phyloP scores from a whole-genome alignment of 352 stramenopile genomes.

The Phytophthora cajani region DNA sequence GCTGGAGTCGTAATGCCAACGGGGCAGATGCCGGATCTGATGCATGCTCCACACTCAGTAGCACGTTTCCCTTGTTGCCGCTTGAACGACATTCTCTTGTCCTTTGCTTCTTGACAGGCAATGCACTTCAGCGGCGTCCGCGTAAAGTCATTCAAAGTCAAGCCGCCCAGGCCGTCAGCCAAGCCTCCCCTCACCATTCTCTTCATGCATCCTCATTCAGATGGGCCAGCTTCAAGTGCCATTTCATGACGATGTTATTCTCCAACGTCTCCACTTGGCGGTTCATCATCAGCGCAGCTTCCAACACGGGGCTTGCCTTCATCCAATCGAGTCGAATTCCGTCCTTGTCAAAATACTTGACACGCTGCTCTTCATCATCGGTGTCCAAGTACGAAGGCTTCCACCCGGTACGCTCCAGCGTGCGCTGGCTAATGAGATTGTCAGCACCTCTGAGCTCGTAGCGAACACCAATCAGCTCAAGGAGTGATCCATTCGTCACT shows the following conservation, averaged over 20 bases:
- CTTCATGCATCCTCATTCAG: constrained; percentile 9
- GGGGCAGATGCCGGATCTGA: background rate
- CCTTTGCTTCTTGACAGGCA: background rate
- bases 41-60: background rate
- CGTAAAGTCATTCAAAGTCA: constrained; percentile 2
- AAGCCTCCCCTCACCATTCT: background rate
- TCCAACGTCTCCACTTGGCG: background rate
- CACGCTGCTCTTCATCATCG: background rate
- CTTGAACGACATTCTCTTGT: constrained; percentile 4
- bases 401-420: background rate
- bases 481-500: background rate
- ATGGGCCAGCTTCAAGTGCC: constrained; percentile 4
- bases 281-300: background rate
- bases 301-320: background rate
- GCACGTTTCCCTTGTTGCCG: background rate
- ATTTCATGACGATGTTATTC: constrained; percentile 5
- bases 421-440: background rate
- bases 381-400: background rate
- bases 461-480: background rate
- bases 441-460: background rate
- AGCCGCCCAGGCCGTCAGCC: background rate
- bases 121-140: constrained; percentile 1
- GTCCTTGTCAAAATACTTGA: background rate
- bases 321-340: background rate
- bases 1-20: background rate